Base-by-base conservation (phyloP, 495 filamentous ascomycete genomes). In the Podospora pseudoanserina region DNA sequence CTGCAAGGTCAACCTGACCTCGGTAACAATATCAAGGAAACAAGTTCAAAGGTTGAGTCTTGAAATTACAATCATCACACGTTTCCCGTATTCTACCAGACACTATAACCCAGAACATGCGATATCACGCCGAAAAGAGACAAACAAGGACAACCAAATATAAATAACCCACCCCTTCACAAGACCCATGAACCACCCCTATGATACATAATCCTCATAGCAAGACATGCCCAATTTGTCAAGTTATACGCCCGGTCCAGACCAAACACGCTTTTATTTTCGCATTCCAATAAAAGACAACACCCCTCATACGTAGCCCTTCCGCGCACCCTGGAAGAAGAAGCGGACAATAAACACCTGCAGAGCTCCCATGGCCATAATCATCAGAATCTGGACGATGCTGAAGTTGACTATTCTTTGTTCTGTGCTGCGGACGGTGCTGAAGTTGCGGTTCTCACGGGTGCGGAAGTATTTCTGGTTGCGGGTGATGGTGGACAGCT, bases 401-500 rank as follows among this genome's bases (percentile, higher is more conserved):
- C 92, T 96, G 81, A 99, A 97, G 78, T 97, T 97, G 81, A 97
- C 94, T 71, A 99, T 98, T 58, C 96, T 85, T 70, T 85, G 86
- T 83, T 99, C 96, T 32, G 96, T 99, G 79, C 93, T 97, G 76
- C 93, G 86, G 65, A 99, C 96, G 5, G 96, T 99, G 80, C 92
- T 96, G 81, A 98, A 97, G 79, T 99, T 99, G 60, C 96, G 87
- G 84, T 99, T 98, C 84, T 99, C 96, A 70, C 96, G 88, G 2
- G 96, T 99, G 39, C 96, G 91, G 89, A 99, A 99, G 82, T 98
- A 98, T 77, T 98, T 98, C 77, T 99, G 96, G 83, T 97, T 97
- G 60, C 96, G 89, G 19, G 92, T 92, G 76, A 99, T 94, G 65
- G 94, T 97, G n/a, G 93, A 96, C 53, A 99, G 82, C 75, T 96